Percentiles rank a stretch among this genome's conserved stretches.
Conservation (phyloP, 768 basidiomycete genomes). For the Macrocybe gigantea region DNA sequence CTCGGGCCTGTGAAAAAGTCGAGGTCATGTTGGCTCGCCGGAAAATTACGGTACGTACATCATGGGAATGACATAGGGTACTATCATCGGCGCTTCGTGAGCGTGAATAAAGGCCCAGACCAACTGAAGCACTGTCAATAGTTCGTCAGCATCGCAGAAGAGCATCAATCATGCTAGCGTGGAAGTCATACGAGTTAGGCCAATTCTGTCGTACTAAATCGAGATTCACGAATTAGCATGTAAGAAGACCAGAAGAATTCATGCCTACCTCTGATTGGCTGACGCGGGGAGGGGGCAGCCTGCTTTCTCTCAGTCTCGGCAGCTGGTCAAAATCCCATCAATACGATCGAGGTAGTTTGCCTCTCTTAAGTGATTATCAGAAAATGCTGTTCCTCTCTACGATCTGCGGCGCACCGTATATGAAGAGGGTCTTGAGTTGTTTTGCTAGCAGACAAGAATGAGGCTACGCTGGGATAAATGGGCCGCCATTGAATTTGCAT, state of each 20-base stretch:
- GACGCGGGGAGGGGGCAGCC: slow-evolving; percentile 82
- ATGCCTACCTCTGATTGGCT: slow-evolving; percentile 65
- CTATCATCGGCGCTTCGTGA: slow-evolving; percentile 65
- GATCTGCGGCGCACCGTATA: slow-evolving; percentile 37
- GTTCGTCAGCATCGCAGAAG: slow-evolving; percentile 11
- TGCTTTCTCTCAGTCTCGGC: slow-evolving; percentile 64
- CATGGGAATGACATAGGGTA: slow-evolving; percentile 72
- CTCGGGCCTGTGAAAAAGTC: slow-evolving; percentile 54
- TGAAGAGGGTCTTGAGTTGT: slow-evolving; percentile 50
- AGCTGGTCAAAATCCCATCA: slow-evolving; percentile 51
- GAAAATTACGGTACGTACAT: slow-evolving; percentile 47
- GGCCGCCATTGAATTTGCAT: slow-evolving; percentile 65
- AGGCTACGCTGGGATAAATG: slow-evolving; percentile 47
- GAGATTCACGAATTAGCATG: slow-evolving; percentile 5
- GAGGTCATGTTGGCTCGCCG: not conserved
- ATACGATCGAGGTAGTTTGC: slow-evolving; percentile 54
- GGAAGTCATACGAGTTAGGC: slow-evolving; percentile 61
- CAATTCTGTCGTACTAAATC: slow-evolving; percentile 78
- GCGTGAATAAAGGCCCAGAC: slow-evolving; percentile 74
- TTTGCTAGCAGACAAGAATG: slow-evolving; percentile 52
- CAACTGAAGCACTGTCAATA: slow-evolving; percentile 65
- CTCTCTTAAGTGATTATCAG: slow-evolving; percentile 34
- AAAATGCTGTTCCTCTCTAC: no score
- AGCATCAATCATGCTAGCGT: not conserved
- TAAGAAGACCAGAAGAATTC: not conserved